phyloP scores from a whole-genome alignment of 148 eudicot species.

The Amaranthus cruentus region DNA sequence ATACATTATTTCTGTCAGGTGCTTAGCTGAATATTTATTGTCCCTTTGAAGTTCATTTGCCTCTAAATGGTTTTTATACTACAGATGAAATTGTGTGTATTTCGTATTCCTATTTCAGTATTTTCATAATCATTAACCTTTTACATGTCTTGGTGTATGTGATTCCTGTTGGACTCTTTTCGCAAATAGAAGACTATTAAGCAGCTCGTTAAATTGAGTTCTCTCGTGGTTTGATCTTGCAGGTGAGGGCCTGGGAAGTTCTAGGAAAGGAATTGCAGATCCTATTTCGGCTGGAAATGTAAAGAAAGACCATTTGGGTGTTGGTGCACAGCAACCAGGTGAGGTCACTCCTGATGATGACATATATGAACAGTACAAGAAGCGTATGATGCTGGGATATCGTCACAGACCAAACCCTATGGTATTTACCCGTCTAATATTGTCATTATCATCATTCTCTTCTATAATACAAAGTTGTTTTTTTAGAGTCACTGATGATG shows the following conservation, averaged over 20 bases:
- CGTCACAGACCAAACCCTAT: slow-evolving; percentile 84
- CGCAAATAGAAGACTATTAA: neutral
- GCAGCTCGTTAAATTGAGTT: neutral
- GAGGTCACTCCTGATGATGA: slow-evolving; percentile 94
- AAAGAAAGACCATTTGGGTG: slow-evolving; percentile 75
- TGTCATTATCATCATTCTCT: neutral
- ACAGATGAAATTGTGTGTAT: no score
- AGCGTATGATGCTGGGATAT: slow-evolving; percentile 98
- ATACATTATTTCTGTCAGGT: no score
- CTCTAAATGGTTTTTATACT: no score
- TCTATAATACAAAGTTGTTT: neutral
- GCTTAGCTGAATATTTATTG: no score
- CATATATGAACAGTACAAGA: slow-evolving; percentile 96
- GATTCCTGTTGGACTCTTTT: neutral
- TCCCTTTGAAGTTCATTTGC: no score
- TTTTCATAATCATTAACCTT: no score
- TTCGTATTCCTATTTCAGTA: no score
- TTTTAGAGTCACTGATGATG: neutral
- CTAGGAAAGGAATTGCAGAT: slow-evolving; percentile 85
- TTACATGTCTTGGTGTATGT: neutral
- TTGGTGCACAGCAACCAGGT: slow-evolving; percentile 90
- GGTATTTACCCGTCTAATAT: slow-evolving; percentile 34
- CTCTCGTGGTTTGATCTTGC: slow-evolving; percentile 13
- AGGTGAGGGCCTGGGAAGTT: slow-evolving; percentile 97
- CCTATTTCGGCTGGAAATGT: slow-evolving; percentile 87